Evolutionary conservation across 2,329 filamentous ascomycete species (phyloP).

Genomic region (Pseudogymnoascus sp.): DNA sequence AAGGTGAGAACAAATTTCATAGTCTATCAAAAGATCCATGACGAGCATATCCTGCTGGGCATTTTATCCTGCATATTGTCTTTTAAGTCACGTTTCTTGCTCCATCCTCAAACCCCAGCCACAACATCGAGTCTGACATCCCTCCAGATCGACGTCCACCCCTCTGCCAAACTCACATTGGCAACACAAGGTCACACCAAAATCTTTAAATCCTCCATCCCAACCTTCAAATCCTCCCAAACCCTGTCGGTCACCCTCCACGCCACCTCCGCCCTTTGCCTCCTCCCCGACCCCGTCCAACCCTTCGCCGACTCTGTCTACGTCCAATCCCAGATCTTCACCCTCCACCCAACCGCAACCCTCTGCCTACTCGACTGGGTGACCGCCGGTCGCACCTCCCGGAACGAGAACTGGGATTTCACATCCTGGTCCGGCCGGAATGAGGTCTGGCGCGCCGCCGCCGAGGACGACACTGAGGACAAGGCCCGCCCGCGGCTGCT

Average conservation of each 20-base stretch:
- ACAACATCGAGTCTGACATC: not conserved
- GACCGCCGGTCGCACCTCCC: conserved; percentile 73
- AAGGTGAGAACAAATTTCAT: conserved; percentile 15
- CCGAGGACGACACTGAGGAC: conserved; percentile 16
- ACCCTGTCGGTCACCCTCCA: conserved; percentile 43
- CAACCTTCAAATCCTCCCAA: conserved; percentile 50
- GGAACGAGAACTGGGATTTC: conserved; percentile 85
- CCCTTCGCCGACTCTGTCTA: conserved; percentile 81
- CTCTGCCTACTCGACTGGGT: conserved; percentile 92
- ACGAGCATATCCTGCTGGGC: not conserved
- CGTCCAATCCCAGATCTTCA: conserved; percentile 74
- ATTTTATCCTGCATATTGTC: not conserved
- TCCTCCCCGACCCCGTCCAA: conserved; percentile 86
- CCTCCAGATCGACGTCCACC: conserved; percentile 49
- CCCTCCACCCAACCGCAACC: conserved; percentile 46
- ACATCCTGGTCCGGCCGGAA: conserved; percentile 73
- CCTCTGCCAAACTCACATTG: conserved; percentile 56
- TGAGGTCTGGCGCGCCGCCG: conserved; percentile 60
- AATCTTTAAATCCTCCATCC: conserved; percentile 71
- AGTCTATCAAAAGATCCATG: not conserved
- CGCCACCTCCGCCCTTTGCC: conserved; percentile 47
- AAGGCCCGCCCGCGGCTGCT: conserved; percentile 52
- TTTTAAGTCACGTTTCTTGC: not conserved
- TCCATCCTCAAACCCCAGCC: not conserved
- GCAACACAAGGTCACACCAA: conserved; percentile 81